Percentiles rank a stretch among this genome's conserved stretches.
Conservation (phyloP, 2,329 filamentous ascomycete species). For the Fusarium coffeatum region DNA sequence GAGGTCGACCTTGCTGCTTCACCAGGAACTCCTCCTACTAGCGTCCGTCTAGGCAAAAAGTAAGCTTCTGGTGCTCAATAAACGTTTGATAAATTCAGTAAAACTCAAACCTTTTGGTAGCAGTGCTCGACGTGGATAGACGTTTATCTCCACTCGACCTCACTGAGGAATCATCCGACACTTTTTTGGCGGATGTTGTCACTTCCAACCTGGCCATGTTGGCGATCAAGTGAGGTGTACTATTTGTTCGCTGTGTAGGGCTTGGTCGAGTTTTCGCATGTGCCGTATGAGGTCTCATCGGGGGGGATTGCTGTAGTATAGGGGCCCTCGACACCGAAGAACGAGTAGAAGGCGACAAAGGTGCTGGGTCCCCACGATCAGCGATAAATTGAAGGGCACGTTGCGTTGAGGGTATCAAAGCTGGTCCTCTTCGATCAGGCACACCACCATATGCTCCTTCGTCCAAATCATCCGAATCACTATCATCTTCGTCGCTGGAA, state of each 20-base stretch:
- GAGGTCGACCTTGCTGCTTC: constrained; percentile 59
- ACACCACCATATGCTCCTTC: constrained; percentile 56
- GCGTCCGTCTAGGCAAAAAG: constrained; percentile 69
- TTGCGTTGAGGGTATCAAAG: constrained; percentile 60
- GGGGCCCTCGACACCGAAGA: constrained; percentile 48
- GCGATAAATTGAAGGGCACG: constrained; percentile 64
- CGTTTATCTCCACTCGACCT: constrained; percentile 58
- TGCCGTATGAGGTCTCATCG: constrained; percentile 64
- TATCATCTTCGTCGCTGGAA: constrained; percentile 55
- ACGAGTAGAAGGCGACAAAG: constrained; percentile 50
- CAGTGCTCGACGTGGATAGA: constrained; percentile 64
- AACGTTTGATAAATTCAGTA: constrained; percentile 68
- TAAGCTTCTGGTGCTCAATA: constrained; percentile 71
- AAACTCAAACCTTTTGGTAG: constrained; percentile 70
- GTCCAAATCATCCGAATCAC: constrained; percentile 56
- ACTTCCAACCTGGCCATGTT: constrained; percentile 43
- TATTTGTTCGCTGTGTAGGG: constrained; percentile 58
- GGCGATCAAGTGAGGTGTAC: constrained; percentile 60
- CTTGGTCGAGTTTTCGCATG: constrained; percentile 62
- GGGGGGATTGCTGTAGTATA: constrained; percentile 37
- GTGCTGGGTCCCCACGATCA: constrained; percentile 54
- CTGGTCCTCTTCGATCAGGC: constrained; percentile 46
- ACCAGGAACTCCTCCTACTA: constrained; percentile 60
- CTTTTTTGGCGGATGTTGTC: constrained; percentile 40
- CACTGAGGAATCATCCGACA: constrained; percentile 51